phyloP scores from a whole-genome alignment of 179 eudicot genomes.

The Corrigiola litoralis region DNA sequence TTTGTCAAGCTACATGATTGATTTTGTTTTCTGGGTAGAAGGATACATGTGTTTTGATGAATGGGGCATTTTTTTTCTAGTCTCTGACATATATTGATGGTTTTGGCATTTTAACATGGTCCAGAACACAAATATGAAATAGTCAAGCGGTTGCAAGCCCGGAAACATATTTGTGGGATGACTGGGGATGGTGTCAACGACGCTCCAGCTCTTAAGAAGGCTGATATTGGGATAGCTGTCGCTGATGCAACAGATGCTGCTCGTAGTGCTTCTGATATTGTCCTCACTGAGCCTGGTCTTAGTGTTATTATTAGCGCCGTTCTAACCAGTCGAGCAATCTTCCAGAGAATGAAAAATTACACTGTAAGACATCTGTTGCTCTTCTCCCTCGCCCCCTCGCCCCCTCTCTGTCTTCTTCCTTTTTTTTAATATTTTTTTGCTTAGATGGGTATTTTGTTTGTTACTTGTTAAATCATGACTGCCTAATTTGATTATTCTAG shows the following conservation, averaged over 20 bases:
- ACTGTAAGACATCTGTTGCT: conserved; percentile 40
- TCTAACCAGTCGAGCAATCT: conserved; percentile 84
- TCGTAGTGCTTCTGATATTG: conserved; percentile 97
- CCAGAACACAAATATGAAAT: conserved; percentile 95
- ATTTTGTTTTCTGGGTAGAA: background rate
- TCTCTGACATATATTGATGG: conserved; percentile 6
- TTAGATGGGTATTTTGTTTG: too few species aligned
- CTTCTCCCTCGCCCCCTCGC: too few species aligned
- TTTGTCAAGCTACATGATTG: background rate
- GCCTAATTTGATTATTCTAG: background rate
- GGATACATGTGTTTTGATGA: background rate
- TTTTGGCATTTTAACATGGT: conserved; percentile 13
- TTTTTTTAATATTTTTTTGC: too few species aligned
- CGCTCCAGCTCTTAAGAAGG: conserved; percentile 97
- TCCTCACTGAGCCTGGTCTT: conserved; percentile 93
- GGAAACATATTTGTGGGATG: conserved; percentile 98
- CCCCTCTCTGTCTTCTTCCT: too few species aligned
- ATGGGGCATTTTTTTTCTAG: background rate
- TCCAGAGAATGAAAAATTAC: conserved; percentile 95
- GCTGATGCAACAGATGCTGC: conserved; percentile 99
- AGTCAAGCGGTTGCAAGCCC: conserved; percentile 91
- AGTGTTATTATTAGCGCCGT: conserved; percentile 95
- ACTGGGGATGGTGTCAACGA: conserved; percentile 99
- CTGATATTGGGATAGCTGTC: conserved; percentile 97
- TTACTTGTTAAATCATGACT: too few species aligned